Evolutionary conservation across 1,139 yeast species (phyloP).

Genomic region (Pichia sp.): DNA sequence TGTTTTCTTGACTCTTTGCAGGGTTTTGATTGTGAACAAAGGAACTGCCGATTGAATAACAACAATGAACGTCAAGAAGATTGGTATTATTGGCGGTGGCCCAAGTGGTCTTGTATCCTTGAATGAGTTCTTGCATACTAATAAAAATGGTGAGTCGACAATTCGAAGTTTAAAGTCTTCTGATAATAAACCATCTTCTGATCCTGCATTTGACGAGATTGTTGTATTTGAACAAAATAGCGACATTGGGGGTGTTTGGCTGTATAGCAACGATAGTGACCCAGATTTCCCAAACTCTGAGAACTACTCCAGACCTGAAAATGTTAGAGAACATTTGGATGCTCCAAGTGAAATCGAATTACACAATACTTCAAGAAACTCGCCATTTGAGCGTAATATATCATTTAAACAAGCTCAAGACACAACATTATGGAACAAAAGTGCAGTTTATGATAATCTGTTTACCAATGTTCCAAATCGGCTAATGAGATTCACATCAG

Average conservation of each 20-base stretch:
- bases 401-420: not conserved
- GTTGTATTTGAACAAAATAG: conserved; percentile 34
- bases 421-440: conserved; percentile 31
- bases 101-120: conserved; percentile 16
- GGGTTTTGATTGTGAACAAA: too few relatives aligned
- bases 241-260: conserved; percentile 36
- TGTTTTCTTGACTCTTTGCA: too few relatives aligned
- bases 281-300: conserved; percentile 14
- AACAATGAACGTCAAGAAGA: conserved; percentile 20
- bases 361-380: not conserved
- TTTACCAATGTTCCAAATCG: conserved; percentile 43
- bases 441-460: conserved; percentile 35
- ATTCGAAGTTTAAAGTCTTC: conserved; percentile 5
- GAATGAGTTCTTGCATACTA: conserved; percentile 17
- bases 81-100: conserved; percentile 18
- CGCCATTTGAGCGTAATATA: not conserved
- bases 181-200: conserved; percentile 7
- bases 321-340: conserved; percentile 12
- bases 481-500: conserved; percentile 38
- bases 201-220: conserved; percentile 28
- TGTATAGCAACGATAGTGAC: conserved; percentile 15
- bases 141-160: conserved; percentile 12
- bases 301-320: conserved; percentile 14
- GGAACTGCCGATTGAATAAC: too few relatives aligned
- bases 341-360: not conserved